phyloP scores from a whole-genome alignment of 139 green algal species.

The Chlamydomonas eustigma region DNA sequence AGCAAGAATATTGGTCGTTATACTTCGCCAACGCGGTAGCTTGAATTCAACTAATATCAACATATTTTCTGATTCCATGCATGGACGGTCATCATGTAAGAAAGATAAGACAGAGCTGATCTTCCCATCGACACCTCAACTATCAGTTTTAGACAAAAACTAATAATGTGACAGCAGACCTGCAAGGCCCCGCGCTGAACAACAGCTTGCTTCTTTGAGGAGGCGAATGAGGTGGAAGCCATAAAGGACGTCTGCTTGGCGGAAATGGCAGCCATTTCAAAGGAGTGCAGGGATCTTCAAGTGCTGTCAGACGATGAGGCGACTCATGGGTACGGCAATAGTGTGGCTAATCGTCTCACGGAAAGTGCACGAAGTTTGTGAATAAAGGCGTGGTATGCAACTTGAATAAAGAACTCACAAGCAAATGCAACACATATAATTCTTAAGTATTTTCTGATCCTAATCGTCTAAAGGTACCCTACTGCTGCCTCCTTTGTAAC shows the following conservation, averaged over 20 bases:
- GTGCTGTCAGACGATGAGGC: too few species aligned
- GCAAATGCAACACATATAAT: too few species aligned
- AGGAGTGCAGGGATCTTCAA: too few species aligned
- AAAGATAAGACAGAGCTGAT: background rate
- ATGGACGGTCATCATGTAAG: background rate
- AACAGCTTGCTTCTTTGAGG: constrained; percentile 2
- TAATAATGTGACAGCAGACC: constrained; percentile 1
- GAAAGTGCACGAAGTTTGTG: too few species aligned
- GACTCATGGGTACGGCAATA: too few species aligned
- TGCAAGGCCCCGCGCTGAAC: constrained; percentile 21
- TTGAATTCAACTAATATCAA: background rate
- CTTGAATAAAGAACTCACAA: too few species aligned
- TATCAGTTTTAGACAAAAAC: background rate
- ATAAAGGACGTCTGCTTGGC: constrained; percentile 21
- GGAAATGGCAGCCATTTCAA: constrained; percentile 25
- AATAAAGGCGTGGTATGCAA: too few species aligned
- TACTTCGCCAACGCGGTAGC: background rate
- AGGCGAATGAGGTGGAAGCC: constrained; percentile 16
- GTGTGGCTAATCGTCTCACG: too few species aligned
- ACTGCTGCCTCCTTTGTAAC: too few species aligned
- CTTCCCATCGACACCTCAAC: background rate
- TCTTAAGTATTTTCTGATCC: too few species aligned
- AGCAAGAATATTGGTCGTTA: background rate
- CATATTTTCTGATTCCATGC: background rate
- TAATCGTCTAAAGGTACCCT: too few species aligned